Conservation (phyloP, 441 rosid genomes). For the Eugenia klotzschiana region DNA sequence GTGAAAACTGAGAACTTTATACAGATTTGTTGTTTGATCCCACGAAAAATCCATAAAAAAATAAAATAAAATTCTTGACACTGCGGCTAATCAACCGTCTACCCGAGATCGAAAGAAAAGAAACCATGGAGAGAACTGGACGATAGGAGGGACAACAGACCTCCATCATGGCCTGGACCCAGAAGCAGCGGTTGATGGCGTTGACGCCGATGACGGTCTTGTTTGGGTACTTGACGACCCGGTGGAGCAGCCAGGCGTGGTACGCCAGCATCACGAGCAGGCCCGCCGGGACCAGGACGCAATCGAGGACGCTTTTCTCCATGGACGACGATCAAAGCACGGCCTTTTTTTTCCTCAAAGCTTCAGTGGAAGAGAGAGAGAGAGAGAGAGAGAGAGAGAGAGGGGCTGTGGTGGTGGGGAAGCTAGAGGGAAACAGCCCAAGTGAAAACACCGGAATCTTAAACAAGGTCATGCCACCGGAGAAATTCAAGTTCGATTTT, state of each 20-base stretch:
- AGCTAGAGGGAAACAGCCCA: conserved; percentile 22
- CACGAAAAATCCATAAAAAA: too few species aligned
- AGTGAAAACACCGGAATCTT: not conserved
- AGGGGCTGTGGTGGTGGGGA: conserved; percentile 28
- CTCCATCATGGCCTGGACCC: conserved; percentile 98
- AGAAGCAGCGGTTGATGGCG: conserved; percentile 70
- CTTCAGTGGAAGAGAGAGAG: not conserved
- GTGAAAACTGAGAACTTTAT: not conserved
- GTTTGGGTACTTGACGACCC: conserved; percentile 40
- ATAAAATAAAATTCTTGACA: too few species aligned
- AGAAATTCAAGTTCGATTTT: not conserved
- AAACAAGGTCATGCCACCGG: not conserved
- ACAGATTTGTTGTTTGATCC: too few species aligned
- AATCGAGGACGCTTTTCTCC: conserved; percentile 45
- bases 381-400: conserved; percentile 7
- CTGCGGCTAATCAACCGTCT: not conserved
- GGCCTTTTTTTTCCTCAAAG: not conserved
- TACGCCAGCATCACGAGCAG: conserved; percentile 33
- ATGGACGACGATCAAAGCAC: not conserved
- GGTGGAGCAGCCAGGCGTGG: conserved; percentile 64
- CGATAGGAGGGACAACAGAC: not conserved
- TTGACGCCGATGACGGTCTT: conserved; percentile 68
- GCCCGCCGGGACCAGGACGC: conserved; percentile 46
- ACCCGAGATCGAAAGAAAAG: not conserved
- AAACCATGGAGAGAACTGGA: not conserved